These are phyloP conservation scores for Termitomyces sp. DNA, from an alignment of 768 basidiomycete genomes.

Conservation along the genomic window DNA sequence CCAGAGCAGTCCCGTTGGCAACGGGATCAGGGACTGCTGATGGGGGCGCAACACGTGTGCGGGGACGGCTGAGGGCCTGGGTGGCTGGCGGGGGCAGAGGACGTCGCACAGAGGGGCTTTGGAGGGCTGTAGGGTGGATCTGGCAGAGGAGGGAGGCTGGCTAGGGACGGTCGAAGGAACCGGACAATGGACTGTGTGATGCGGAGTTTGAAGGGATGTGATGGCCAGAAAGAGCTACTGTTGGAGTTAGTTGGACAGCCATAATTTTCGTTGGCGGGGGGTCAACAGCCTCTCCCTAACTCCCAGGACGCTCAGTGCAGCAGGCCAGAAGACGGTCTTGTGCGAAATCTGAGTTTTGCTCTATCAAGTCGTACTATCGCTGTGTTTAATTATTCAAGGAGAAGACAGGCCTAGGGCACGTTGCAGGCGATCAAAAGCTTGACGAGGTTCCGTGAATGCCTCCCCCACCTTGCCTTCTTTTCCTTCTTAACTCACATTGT, in stretches of 20 bases:
- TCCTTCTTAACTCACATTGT: constrained; percentile 38
- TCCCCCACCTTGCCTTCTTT: constrained; percentile 54
- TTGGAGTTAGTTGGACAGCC: constrained; percentile 14
- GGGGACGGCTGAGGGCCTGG: background rate
- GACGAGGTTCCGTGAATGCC: constrained; percentile 43
- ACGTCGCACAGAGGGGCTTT: background rate
- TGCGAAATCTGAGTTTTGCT: background rate
- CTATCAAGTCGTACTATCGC: constrained; percentile 9
- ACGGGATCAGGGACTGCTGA: constrained; percentile 8
- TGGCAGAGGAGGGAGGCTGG: background rate
- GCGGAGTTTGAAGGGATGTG: constrained; percentile 26
- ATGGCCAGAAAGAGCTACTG: constrained; percentile 16
- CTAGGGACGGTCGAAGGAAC: background rate
- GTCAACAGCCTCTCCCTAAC: constrained; percentile 1
- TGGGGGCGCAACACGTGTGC: constrained; percentile 6
- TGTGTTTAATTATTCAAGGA: constrained; percentile 34
- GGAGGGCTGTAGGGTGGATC: background rate
- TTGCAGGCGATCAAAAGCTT: constrained; percentile 73
- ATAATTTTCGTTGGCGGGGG: constrained; percentile 12
- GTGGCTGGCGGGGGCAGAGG: background rate
- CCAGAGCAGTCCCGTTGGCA: constrained; percentile 9
- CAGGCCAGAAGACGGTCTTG: background rate
- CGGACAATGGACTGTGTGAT: background rate
- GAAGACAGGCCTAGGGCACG: constrained; percentile 49
- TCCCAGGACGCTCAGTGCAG: background rate